phyloP scores from a whole-genome alignment of 2,329 filamentous ascomycete species.

The Iodosphaeria phyllophila region DNA sequence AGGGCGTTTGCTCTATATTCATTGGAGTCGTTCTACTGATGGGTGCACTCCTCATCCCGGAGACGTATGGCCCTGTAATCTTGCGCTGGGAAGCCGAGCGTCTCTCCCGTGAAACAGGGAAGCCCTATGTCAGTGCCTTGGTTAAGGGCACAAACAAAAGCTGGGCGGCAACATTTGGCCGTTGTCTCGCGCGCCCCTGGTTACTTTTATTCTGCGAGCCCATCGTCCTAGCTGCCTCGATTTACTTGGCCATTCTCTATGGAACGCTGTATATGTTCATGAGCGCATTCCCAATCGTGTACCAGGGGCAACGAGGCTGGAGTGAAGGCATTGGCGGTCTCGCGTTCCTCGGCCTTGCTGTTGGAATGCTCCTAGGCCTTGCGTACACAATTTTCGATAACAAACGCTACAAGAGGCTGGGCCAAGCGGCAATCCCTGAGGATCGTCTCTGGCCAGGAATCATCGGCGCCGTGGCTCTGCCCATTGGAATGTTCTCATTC shows the following conservation, averaged over 20 bases:
- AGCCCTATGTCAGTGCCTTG: slow-evolving; percentile 31
- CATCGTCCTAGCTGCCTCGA: slow-evolving; percentile 41
- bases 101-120: slow-evolving; percentile 31
- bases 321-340: slow-evolving; percentile 37
- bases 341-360: slow-evolving; percentile 43
- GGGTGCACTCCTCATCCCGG: slow-evolving; percentile 30
- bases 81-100: slow-evolving; percentile 30
- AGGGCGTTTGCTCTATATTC: slow-evolving; percentile 42
- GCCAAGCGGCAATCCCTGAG: slow-evolving; percentile 38
- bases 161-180: slow-evolving; percentile 20
- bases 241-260: slow-evolving; percentile 45
- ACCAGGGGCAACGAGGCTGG: slow-evolving; percentile 37
- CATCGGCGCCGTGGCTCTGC: slow-evolving; percentile 32
- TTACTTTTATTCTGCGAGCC: slow-evolving; percentile 46
- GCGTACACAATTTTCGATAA: slow-evolving; percentile 32
- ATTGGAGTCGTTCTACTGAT: slow-evolving; percentile 37
- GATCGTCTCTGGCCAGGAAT: slow-evolving; percentile 40
- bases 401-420: slow-evolving; percentile 27
- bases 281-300: slow-evolving; percentile 40
- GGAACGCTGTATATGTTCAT: slow-evolving; percentile 36
- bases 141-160: slow-evolving; percentile 23
- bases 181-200: slow-evolving; percentile 40
- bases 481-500: slow-evolving; percentile 33
- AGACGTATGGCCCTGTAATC: slow-evolving; percentile 41
- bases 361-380: slow-evolving; percentile 42